Percentiles rank a stretch among this genome's conserved stretches.
Conservation (phyloP, 495 filamentous ascomycete species). For the Hypoxylon intermedium region DNA sequence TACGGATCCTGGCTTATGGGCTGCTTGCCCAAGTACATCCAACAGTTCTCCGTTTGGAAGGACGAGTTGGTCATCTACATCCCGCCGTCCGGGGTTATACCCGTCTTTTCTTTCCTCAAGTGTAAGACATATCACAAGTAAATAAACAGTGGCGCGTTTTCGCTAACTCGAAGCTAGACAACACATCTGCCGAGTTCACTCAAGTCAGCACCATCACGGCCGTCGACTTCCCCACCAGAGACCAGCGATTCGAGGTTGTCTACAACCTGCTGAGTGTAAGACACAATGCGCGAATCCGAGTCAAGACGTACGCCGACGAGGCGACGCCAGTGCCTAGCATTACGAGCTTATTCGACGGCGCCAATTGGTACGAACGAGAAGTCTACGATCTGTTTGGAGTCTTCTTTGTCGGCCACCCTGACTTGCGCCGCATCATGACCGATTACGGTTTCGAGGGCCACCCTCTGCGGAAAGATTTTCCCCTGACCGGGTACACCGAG, state of each 20-base stretch:
- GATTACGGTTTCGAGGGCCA: conserved; percentile 99
- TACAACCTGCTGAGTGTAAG: conserved; percentile 96
- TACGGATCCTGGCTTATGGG: conserved; percentile 98
- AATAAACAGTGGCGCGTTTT: neutral
- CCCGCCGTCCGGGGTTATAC: conserved; percentile 82
- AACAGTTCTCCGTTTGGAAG: conserved; percentile 99
- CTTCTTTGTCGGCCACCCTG: conserved; percentile 94
- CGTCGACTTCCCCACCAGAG: conserved; percentile 93
- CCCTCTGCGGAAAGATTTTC: conserved; percentile 97
- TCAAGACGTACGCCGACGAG: conserved; percentile 99
- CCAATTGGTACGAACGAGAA: conserved; percentile 99
- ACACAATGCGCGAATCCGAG: conserved; percentile 93
- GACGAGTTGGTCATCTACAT: conserved; percentile 97
- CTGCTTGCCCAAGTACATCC: conserved; percentile 94
- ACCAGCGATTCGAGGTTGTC: conserved; percentile 95
- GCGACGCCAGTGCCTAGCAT: conserved; percentile 92
- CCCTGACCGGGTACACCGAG: conserved; percentile 97
- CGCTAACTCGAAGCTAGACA: conserved; percentile 56
- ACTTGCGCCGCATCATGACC: conserved; percentile 98
- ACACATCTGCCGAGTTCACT: conserved; percentile 96
- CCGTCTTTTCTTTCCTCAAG: conserved; percentile 94
- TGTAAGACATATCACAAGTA: conserved; percentile 57
- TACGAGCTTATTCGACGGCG: conserved; percentile 85
- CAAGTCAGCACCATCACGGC: conserved; percentile 89
- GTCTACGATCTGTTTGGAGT: conserved; percentile 98